Percentiles rank a stretch among this genome's conserved stretches.
phyloP scores from a whole-genome alignment of 208 protist species.

The Crithidia sp. region DNA sequence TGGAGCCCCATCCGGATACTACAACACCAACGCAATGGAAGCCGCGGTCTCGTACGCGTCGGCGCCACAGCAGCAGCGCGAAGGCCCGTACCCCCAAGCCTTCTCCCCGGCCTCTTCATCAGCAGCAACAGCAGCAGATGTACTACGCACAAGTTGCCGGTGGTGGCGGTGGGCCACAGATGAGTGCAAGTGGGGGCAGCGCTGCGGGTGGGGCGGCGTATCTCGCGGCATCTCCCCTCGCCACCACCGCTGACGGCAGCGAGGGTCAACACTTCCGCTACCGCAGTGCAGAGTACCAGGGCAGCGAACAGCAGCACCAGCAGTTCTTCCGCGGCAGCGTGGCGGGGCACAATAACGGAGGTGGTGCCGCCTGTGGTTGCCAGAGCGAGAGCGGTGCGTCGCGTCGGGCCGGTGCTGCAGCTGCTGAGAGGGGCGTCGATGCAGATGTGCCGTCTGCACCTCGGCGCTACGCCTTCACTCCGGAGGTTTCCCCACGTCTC shows the following conservation, averaged over 20 bases:
- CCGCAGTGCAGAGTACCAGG: constrained; percentile 6
- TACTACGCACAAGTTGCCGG: constrained; percentile 8
- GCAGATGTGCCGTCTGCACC: not conserved
- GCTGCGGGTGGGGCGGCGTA: not conserved
- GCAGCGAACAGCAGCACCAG: constrained; percentile 13
- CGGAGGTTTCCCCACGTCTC: constrained; percentile 60
- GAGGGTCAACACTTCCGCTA: not conserved
- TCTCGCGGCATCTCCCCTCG: not conserved
- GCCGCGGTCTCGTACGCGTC: not conserved
- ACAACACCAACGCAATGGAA: not conserved
- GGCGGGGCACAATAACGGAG: no score
- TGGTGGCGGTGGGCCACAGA: not conserved
- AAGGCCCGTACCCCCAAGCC: constrained; percentile 1
- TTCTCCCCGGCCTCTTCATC: not conserved
- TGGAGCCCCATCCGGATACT: not conserved
- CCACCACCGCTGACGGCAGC: constrained; percentile 6
- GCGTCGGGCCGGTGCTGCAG: not conserved
- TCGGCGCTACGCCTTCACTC: constrained; percentile 44
- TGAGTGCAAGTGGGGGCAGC: not conserved
- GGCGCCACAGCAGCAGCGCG: constrained; percentile 14
- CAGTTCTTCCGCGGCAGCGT: not conserved
- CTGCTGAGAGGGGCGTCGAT: not conserved
- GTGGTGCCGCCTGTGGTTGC: not conserved
- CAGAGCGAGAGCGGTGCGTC: no score
- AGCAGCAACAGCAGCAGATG: constrained; percentile 6